These are phyloP conservation scores for Naganishia sp. DNA, from an alignment of 1,284 basidiomycete species.

Conservation along the genomic window DNA sequence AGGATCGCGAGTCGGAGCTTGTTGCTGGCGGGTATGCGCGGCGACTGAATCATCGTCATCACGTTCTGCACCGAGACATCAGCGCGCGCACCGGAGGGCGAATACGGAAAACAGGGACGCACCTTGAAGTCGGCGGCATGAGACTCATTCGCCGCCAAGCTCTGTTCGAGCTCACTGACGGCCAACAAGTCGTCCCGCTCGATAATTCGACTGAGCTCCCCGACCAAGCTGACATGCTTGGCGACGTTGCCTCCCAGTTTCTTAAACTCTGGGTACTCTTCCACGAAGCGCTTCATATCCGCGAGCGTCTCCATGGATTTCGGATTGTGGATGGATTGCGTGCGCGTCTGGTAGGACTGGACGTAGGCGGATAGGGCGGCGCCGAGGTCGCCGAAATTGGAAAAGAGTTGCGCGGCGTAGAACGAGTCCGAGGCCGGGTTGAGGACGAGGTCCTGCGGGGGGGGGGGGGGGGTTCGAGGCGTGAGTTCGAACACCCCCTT, in stretches of 20 bases:
- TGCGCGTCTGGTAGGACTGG: conserved; percentile 85
- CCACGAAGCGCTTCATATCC: conserved; percentile 97
- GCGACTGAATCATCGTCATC: conserved; percentile 70
- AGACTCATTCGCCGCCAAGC: conserved; percentile 86
- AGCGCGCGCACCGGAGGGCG: not conserved
- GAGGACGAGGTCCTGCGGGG: conserved; percentile 82
- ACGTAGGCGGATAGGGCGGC: conserved; percentile 92
- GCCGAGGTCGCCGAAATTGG: conserved; percentile 96
- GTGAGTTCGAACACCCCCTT: not conserved
- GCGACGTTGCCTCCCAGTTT: conserved; percentile 96
- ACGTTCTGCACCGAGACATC: conserved; percentile 62
- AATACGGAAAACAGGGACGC: conserved; percentile 34
- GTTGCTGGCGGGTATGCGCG: conserved; percentile 69
- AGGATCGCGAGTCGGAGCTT: conserved; percentile 93
- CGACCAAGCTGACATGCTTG: conserved; percentile 96
- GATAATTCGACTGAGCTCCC: conserved; percentile 89
- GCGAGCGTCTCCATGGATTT: conserved; percentile 89
- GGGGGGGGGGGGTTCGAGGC: not conserved
- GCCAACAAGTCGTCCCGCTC: conserved; percentile 81
- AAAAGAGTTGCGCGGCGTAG: conserved; percentile 85
- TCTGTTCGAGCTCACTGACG: conserved; percentile 94
- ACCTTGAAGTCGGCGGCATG: conserved; percentile 78
- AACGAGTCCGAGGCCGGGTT: conserved; percentile 91
- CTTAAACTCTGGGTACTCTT: conserved; percentile 96
- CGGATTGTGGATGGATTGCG: conserved; percentile 63